A percentile compares a stretch with the other conserved stretches of the same genome.
Evolutionary conservation across 192 early-diverging fungal genomes (phyloP).

Genomic region (Coemansia sp.): DNA sequence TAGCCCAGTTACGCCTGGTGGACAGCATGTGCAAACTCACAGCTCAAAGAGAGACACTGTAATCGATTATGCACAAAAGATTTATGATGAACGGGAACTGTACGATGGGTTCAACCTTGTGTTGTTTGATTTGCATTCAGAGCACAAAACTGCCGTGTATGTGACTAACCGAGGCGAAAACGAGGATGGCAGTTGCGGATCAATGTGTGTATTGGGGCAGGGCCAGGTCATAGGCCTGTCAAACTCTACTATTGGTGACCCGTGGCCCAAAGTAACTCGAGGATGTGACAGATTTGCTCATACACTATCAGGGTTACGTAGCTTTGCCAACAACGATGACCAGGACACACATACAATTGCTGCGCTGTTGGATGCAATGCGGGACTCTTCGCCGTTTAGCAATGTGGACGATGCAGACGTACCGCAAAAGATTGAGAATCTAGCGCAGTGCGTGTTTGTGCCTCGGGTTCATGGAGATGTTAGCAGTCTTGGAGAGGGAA

Average conservation of each 20-base stretch:
- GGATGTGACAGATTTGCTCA: constrained; percentile 12
- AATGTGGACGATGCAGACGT: neutral
- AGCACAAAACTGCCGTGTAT: neutral
- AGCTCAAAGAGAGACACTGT: neutral
- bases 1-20: constrained; percentile 9
- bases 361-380: constrained; percentile 19
- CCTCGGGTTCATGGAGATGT: constrained; percentile 10
- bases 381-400: constrained; percentile 10
- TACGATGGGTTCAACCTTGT: constrained; percentile 52
- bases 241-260: constrained; percentile 30
- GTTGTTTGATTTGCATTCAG: constrained; percentile 25
- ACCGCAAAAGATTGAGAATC: constrained; percentile 22
- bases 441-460: constrained; percentile 42
- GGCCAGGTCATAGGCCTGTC: constrained; percentile 25
- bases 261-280: constrained; percentile 39
- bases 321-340: neutral
- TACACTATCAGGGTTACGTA: neutral
- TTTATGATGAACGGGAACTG: constrained; percentile 23
- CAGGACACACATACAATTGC: constrained; percentile 7
- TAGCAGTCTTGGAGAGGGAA: neutral
- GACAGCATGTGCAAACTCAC: neutral
- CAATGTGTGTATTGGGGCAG: neutral
- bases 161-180: neutral
- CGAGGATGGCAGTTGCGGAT: neutral
- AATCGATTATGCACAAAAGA: constrained; percentile 25